phyloP scores from a whole-genome alignment of 1,139 yeast genomes.

The Saccharomyces hybrid region DNA sequence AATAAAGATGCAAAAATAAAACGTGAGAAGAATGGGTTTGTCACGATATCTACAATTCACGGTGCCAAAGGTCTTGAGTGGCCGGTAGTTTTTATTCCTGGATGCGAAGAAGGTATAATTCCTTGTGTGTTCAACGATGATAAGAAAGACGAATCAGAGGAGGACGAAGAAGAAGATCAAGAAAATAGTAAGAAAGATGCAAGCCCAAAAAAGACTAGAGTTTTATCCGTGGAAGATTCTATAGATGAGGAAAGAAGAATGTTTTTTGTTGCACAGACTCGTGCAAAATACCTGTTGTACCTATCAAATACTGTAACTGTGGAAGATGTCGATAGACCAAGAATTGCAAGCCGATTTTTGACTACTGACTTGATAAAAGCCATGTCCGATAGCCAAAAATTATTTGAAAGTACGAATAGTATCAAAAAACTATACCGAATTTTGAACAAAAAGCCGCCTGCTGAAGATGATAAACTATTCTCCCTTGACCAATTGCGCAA shows the following conservation, averaged over 20 bases:
- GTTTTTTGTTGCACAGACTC: slow-evolving; percentile 79
- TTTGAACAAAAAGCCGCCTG: slow-evolving; percentile 13
- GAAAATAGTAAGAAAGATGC: slow-evolving; percentile 11
- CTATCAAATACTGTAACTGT: slow-evolving; percentile 28
- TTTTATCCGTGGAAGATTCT: slow-evolving; percentile 16
- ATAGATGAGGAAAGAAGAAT: slow-evolving; percentile 74
- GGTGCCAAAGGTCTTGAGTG: slow-evolving; percentile 92
- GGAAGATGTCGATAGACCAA: slow-evolving; percentile 16
- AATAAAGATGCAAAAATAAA: slow-evolving; percentile 15
- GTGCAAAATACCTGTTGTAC: slow-evolving; percentile 54
- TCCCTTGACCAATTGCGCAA: slow-evolving; percentile 21
- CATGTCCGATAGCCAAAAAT: slow-evolving; percentile 24
- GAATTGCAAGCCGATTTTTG: slow-evolving; percentile 28
- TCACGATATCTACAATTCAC: slow-evolving; percentile 69
- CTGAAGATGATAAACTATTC: slow-evolving; percentile 10
- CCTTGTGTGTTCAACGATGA: slow-evolving; percentile 44
- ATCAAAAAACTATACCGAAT: slow-evolving; percentile 21
- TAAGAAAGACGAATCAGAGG: slow-evolving; percentile 33
- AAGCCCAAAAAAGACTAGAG: slow-evolving; percentile 14
- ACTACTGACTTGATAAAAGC: slow-evolving; percentile 25
- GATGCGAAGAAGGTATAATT: slow-evolving; percentile 52
- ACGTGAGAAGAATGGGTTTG: slow-evolving; percentile 23
- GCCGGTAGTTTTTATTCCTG: slow-evolving; percentile 84
- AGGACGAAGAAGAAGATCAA: slow-evolving; percentile 20
- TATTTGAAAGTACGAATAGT: slow-evolving; percentile 17